Percentiles rank a stretch among this genome's conserved stretches.
Evolutionary conservation across 106 monocot genomes (phyloP).

Genomic region (Phalaenopsis equestris): DNA sequence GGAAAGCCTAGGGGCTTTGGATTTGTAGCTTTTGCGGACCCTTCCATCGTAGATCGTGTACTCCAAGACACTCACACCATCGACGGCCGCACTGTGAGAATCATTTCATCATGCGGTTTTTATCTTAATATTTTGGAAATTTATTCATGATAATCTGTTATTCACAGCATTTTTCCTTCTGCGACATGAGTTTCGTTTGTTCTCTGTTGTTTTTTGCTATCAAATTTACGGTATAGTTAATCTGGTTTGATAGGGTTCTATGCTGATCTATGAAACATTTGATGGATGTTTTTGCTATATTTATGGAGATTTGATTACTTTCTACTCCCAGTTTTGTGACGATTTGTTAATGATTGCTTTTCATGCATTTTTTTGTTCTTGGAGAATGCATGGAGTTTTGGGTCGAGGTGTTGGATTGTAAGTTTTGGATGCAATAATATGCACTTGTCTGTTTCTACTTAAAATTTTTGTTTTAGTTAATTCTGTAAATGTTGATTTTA

Average conservation of each 20-base stretch:
- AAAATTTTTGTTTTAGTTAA: not conserved
- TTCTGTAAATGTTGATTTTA: not conserved
- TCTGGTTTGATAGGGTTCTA: not conserved
- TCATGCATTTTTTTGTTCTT: not conserved
- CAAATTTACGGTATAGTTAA: not conserved
- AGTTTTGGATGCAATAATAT: not conserved
- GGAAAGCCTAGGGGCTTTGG: conserved; percentile 27
- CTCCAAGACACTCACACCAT: conserved; percentile 43
- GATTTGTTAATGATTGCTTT: not conserved
- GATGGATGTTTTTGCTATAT: not conserved
- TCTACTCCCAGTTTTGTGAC: not conserved
- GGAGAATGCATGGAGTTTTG: not conserved
- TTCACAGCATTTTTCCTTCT: not conserved
- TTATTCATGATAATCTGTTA: not conserved
- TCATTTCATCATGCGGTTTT: not conserved
- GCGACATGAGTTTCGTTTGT: not conserved
- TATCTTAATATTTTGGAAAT: not conserved
- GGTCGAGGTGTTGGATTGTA: not conserved
- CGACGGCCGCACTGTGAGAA: conserved; percentile 37
- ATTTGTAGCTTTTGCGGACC: conserved; percentile 23
- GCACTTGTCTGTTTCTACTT: not conserved
- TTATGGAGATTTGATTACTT: not conserved
- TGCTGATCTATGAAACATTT: not conserved
- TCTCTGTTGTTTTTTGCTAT: not conserved
- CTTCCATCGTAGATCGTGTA: conserved; percentile 18